phyloP scores from a whole-genome alignment of 768 basidiomycete species.

The Cystofilobasidium bisporidii region DNA sequence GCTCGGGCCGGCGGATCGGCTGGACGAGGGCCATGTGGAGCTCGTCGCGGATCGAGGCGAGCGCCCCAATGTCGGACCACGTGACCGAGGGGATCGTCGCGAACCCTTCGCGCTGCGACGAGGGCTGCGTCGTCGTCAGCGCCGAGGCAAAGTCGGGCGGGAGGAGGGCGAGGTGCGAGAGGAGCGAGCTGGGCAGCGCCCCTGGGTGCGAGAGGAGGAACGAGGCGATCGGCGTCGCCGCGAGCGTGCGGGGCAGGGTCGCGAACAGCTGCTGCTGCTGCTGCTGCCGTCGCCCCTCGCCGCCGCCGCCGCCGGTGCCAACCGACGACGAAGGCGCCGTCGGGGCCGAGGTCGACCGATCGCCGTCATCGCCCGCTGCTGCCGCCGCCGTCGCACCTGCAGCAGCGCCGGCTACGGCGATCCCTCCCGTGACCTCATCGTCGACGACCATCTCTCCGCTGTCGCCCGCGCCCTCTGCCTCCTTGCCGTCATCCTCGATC shows the following conservation, averaged over 20 bases:
- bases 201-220: conserved; percentile 81
- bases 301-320: too few relatives aligned
- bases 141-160: conserved; percentile 69
- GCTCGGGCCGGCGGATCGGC: conserved; percentile 77
- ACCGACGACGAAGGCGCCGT: conserved; percentile 5
- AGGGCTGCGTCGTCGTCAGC: conserved; percentile 83
- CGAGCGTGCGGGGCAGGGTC: conserved; percentile 46
- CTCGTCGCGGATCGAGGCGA: conserved; percentile 76
- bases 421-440: conserved; percentile 27
- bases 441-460: conserved; percentile 44
- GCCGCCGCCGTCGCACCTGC: conserved; percentile 2
- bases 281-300: too few relatives aligned
- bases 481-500: conserved; percentile 31
- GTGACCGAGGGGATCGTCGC: conserved; percentile 91
- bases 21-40: conserved; percentile 97
- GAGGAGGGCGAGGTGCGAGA: conserved; percentile 71
- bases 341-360: not conserved
- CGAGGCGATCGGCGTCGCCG: conserved; percentile 61
- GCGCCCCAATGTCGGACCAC: conserved; percentile 88
- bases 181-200: conserved; percentile 65
- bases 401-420: not conserved
- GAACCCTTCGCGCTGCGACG: conserved; percentile 94
- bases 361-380: not conserved
- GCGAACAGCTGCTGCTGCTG: too few relatives aligned
- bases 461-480: conserved; percentile 35